A percentile compares a stretch with the other conserved stretches of the same genome.
Evolutionary conservation across 2,329 filamentous ascomycete genomes (phyloP).

Genomic region (Dothiorella sarmentorum): DNA sequence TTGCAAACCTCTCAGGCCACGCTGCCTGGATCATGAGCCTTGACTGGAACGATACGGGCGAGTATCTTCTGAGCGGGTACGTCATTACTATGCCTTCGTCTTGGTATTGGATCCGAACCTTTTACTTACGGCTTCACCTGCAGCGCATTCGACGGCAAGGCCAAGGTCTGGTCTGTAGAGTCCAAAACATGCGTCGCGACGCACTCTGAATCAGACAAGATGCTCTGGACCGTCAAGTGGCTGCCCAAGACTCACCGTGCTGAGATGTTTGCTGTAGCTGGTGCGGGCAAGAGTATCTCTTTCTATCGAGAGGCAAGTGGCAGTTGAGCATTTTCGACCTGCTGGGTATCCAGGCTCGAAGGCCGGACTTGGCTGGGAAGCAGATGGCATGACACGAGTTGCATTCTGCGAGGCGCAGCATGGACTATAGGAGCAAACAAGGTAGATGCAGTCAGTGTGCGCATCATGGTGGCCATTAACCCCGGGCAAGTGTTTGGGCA

Average conservation of each 20-base stretch:
- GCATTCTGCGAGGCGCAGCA: background rate
- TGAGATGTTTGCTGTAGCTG: conserved; percentile 42
- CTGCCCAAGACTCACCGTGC: conserved; percentile 36
- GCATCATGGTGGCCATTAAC: background rate
- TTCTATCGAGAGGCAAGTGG: conserved; percentile 41
- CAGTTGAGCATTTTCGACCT: background rate
- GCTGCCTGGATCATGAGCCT: conserved; percentile 85
- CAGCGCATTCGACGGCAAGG: conserved; percentile 83
- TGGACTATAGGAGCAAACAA: background rate
- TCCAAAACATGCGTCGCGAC: conserved; percentile 82
- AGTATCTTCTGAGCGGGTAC: conserved; percentile 80
- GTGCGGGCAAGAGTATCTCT: conserved; percentile 35
- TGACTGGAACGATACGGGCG: conserved; percentile 90
- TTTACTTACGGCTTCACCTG: no score
- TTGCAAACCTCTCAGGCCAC: conserved; percentile 77
- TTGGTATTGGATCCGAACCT: no score
- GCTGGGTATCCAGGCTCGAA: no score
- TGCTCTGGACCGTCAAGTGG: conserved; percentile 40
- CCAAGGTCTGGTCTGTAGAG: conserved; percentile 93
- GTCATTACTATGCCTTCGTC: conserved; percentile 22
- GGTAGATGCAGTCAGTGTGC: background rate
- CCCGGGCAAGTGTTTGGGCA: background rate
- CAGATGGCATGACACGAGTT: background rate
- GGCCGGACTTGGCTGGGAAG: background rate
- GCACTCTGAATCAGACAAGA: conserved; percentile 73